Conservation (phyloP, 345 rosid genomes). For the Limnanthes douglasii region DNA sequence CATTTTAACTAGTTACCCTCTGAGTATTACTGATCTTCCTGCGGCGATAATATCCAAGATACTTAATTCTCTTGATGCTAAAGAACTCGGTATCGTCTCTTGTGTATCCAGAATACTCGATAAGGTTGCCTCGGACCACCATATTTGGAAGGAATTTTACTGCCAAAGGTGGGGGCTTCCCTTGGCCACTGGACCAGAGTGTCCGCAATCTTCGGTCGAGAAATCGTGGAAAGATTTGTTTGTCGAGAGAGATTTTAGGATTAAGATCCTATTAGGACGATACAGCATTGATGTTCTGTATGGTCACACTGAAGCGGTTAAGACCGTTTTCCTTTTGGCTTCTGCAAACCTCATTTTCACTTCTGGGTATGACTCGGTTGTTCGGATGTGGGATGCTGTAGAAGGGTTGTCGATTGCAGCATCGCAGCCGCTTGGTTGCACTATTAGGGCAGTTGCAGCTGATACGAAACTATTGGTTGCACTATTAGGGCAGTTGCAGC, state of each 20-base stretch:
- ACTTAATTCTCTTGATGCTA: slow-evolving; percentile 62
- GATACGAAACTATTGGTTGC: slow-evolving; percentile 74
- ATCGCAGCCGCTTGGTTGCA: slow-evolving; percentile 71
- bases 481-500: slow-evolving; percentile 76
- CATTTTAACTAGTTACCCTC: slow-evolving; percentile 10
- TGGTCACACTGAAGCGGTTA: slow-evolving; percentile 87
- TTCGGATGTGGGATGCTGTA: slow-evolving; percentile 89
- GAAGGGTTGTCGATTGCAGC: slow-evolving; percentile 59
- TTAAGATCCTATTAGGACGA: slow-evolving; percentile 58
- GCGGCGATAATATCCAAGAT: slow-evolving; percentile 67
- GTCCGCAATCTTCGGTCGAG: slow-evolving; percentile 25
- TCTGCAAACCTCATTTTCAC: slow-evolving; percentile 77
- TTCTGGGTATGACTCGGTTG: slow-evolving; percentile 68
- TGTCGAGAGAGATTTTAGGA: slow-evolving; percentile 86
- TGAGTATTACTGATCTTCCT: slow-evolving; percentile 68
- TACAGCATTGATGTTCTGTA: slow-evolving; percentile 45
- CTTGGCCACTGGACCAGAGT: slow-evolving; percentile 7
- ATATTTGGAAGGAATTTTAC: slow-evolving; percentile 81
- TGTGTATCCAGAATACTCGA: slow-evolving; percentile 61
- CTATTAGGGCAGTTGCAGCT: slow-evolving; percentile 67
- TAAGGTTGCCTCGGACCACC: slow-evolving; percentile 64
- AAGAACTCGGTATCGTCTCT: slow-evolving; percentile 75
- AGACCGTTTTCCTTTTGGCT: slow-evolving; percentile 52
- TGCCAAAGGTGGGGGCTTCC: slow-evolving; percentile 87
- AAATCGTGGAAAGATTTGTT: slow-evolving; percentile 76